Conservation (phyloP, 768 basidiomycete genomes). For the Austroboletus festivus region DNA sequence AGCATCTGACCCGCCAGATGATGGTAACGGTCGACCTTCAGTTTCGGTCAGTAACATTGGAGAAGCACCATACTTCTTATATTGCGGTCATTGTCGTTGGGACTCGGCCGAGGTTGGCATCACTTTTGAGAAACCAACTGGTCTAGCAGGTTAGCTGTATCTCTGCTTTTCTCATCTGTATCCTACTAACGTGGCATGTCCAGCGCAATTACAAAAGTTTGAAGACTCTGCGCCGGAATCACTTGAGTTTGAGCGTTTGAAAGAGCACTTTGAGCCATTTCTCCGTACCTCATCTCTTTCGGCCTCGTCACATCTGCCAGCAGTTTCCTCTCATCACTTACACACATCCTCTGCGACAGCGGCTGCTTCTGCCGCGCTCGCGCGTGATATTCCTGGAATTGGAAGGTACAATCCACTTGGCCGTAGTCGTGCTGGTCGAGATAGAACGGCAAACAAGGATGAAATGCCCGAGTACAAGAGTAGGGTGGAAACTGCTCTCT, state of each 20-base stretch:
- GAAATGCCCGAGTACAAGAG: constrained; percentile 77
- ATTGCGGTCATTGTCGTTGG: constrained; percentile 94
- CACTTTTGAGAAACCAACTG: constrained; percentile 95
- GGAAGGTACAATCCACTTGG: constrained; percentile 68
- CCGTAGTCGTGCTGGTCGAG: constrained; percentile 48
- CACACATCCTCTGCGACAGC: constrained; percentile 83
- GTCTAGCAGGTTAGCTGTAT: constrained; percentile 71
- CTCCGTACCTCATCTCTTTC: constrained; percentile 79
- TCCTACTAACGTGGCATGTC: constrained; percentile 1
- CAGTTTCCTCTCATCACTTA: constrained; percentile 60
- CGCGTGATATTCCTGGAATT: constrained; percentile 83
- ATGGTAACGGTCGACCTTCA: constrained; percentile 53
- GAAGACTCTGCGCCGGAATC: constrained; percentile 84
- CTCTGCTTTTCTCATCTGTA: background rate
- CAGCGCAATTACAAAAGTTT: constrained; percentile 87
- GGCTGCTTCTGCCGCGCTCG: constrained; percentile 84
- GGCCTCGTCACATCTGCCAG: constrained; percentile 55
- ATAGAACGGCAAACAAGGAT: constrained; percentile 66
- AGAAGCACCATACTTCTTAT: constrained; percentile 87
- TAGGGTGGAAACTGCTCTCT: constrained; percentile 60
- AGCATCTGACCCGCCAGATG: constrained; percentile 76
- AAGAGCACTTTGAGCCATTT: constrained; percentile 96
- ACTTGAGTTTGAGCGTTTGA: constrained; percentile 89
- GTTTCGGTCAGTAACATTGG: constrained; percentile 58
- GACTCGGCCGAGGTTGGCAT: constrained; percentile 89